Evolutionary conservation across 257 asterid species (phyloP).

Genomic region (Petunia secreta): DNA sequence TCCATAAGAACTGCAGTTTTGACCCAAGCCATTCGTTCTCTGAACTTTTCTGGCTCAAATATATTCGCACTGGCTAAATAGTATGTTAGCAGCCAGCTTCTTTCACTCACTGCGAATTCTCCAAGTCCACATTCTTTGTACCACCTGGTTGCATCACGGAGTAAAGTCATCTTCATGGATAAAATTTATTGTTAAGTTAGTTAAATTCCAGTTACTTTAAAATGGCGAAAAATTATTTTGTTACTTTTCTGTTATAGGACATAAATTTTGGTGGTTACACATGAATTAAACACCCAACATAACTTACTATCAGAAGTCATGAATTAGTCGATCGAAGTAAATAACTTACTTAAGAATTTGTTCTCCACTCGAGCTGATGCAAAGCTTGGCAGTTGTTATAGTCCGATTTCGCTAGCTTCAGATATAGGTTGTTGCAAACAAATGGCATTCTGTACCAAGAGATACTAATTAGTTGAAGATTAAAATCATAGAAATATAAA

Average conservation of each 20-base stretch:
- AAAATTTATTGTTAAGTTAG: too few species aligned
- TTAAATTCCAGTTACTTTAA: too few species aligned
- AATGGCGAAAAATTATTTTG: too few species aligned
- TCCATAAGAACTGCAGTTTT: slow-evolving; percentile 65
- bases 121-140: slow-evolving; percentile 43
- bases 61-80: slow-evolving; percentile 57
- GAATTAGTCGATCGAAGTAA: background rate
- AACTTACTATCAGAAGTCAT: background rate
- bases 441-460: slow-evolving; percentile 61
- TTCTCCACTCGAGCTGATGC: slow-evolving; percentile 74
- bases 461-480: background rate
- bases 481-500: background rate
- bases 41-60: slow-evolving; percentile 66
- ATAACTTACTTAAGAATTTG: slow-evolving; percentile 58
- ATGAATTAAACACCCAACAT: background rate
- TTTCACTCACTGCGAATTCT: slow-evolving; percentile 50
- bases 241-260: too few species aligned
- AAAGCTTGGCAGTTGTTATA: slow-evolving; percentile 70
- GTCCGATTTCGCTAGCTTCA: slow-evolving; percentile 76
- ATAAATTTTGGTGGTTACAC: background rate
- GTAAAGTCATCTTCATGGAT: too few species aligned
- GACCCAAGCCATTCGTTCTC: slow-evolving; percentile 71
- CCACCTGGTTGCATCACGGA: slow-evolving; percentile 55
- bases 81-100: slow-evolving; percentile 43
- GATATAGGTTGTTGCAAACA: slow-evolving; percentile 66